A percentile compares a stretch with the other conserved stretches of the same genome.
Evolutionary conservation across 2,329 filamentous ascomycete genomes (phyloP).

Genomic region (Chaetomium globosum): DNA sequence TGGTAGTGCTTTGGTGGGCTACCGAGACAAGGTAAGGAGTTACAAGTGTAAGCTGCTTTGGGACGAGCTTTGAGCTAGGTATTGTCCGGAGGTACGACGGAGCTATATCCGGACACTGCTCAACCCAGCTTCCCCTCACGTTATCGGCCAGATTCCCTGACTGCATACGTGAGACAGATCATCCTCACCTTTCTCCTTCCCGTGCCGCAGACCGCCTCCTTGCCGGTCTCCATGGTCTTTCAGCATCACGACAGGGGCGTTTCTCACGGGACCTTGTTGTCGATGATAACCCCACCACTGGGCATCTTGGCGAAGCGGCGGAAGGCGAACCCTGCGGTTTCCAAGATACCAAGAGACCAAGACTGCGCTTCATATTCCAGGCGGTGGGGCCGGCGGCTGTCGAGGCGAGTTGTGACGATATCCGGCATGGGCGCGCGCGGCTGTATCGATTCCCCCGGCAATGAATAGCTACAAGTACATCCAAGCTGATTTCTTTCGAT

Average conservation of each 20-base stretch:
- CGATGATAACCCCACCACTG: constrained; percentile 15
- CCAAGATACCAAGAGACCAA: constrained; percentile 5
- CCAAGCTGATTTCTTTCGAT: neutral
- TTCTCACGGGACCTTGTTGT: constrained; percentile 9
- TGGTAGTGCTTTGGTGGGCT: no score
- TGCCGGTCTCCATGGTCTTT: neutral
- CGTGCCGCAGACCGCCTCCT: constrained; percentile 12
- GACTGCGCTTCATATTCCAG: neutral
- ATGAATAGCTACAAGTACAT: neutral
- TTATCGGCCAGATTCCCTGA: neutral
- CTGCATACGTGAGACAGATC: neutral
- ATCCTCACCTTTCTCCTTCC: neutral
- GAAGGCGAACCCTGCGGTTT: constrained; percentile 16
- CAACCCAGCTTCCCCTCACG: neutral
- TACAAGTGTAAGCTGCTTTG: neutral
- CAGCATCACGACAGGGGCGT: constrained; percentile 13
- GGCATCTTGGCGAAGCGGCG: constrained; percentile 11
- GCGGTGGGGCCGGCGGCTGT: constrained; percentile 1
- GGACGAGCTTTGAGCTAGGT: neutral
- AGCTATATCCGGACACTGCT: constrained; percentile 6
- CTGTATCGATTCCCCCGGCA: neutral
- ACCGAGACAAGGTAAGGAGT: no score
- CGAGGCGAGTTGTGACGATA: constrained; percentile 4
- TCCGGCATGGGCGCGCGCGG: constrained; percentile 1
- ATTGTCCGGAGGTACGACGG: constrained; percentile 6